These are phyloP conservation scores for Yamadazyma diospyri DNA, from an alignment of 1,139 yeast genomes.

Conservation along the genomic window DNA sequence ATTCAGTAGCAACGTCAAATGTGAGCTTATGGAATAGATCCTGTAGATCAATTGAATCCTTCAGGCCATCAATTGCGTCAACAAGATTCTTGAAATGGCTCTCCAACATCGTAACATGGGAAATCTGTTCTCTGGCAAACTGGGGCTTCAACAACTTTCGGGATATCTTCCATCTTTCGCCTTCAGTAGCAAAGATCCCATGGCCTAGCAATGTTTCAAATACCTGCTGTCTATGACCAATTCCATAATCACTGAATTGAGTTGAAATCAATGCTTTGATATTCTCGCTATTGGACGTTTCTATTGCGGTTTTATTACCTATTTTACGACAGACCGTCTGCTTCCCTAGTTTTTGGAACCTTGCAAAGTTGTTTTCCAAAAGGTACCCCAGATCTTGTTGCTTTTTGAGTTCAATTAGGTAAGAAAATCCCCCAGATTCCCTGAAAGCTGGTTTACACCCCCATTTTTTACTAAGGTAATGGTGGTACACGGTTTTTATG, in stretches of 20 bases:
- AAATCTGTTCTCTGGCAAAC: constrained; percentile 52
- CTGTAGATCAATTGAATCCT: constrained; percentile 31
- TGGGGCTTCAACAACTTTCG: constrained; percentile 57
- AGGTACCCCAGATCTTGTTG: constrained; percentile 9
- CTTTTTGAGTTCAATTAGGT: constrained; percentile 6
- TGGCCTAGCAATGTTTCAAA: constrained; percentile 48
- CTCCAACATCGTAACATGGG: constrained; percentile 45
- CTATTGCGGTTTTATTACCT: constrained; percentile 9
- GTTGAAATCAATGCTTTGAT: constrained; percentile 38
- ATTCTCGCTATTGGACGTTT: constrained; percentile 30
- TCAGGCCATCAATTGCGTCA: constrained; percentile 23
- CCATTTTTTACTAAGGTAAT: constrained; percentile 10
- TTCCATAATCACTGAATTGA: constrained; percentile 47
- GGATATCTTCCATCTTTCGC: constrained; percentile 55
- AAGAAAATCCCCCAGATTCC: constrained; percentile 8
- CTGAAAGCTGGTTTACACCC: constrained; percentile 10
- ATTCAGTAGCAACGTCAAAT: constrained; percentile 50
- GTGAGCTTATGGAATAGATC: constrained; percentile 40
- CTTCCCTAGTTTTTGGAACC: constrained; percentile 3
- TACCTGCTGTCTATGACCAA: constrained; percentile 44
- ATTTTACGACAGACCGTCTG: constrained; percentile 9
- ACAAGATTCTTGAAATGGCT: constrained; percentile 40
- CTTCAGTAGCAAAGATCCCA: constrained; percentile 57
- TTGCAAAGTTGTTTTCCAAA: constrained; percentile 9
- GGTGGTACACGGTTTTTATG: constrained; percentile 1